Base-by-base conservation (phyloP, 768 basidiomycete genomes). In the Cyathus striatus region DNA sequence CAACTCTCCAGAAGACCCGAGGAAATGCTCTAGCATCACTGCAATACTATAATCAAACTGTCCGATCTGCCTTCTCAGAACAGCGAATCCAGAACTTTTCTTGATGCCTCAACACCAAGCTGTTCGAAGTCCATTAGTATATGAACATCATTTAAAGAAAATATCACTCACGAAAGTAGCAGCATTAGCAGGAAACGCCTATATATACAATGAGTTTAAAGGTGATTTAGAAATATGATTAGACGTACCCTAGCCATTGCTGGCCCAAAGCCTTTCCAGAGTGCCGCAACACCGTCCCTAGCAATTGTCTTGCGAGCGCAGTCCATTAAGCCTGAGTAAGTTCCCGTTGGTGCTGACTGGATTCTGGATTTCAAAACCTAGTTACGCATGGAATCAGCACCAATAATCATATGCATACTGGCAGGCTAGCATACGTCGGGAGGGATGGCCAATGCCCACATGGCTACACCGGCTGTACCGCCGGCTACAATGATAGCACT, bases 401-500 rank as follows among this genome's bases (percentile, higher is more conserved):
- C 20, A 24, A 22, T 23, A 13, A 14, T 42, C 40, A 37, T 13
- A 49, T 35, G 12, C 35, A 33, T 36, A 18, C 43, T 20, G 16
- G 41, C 49, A 42, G 38, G 24, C 26, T 3, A n/a, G 71, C 87
- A 50, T 56, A 92, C 94, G 62, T 99, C 95, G 36, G 95, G 94
- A 38, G 96, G 96, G 52, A 99, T 96, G 20, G 90, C 95, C 52
- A 98, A 73, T 14, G 88, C 73, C 96, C 96, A 99, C 96, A 99
- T 98, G 26, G 93, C 93, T 4, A 98, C 79, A 52, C 96, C 96
- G 1, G 96, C 96, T 30, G 79, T 83, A 41, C 94, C 96, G 50
- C 96, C 96, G 40, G 95, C 92, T 42, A 93, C 46, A 51, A 98
- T 86, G 53, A 98, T 78, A 14, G 88, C 86, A 23, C 87, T 75